phyloP scores from a whole-genome alignment of 2,329 filamentous ascomycete genomes.

The Pleurostoma richardsiae region DNA sequence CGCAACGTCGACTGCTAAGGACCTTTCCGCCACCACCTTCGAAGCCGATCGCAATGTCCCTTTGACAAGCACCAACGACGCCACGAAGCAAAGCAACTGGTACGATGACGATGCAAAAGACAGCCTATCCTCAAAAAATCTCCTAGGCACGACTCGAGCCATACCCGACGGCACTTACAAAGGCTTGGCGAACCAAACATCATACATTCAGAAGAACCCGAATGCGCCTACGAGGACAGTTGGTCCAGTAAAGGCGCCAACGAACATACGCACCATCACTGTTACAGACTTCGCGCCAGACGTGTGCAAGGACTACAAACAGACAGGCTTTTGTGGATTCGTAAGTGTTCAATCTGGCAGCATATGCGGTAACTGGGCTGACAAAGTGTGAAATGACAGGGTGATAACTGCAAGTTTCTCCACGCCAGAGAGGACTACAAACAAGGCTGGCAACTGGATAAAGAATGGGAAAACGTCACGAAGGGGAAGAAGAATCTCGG shows the following conservation, averaged over 20 bases:
- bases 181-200: conserved; percentile 65
- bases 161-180: conserved; percentile 66
- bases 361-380: too few relatives aligned
- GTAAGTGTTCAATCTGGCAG: too few relatives aligned
- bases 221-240: conserved; percentile 65
- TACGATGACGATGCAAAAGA: conserved; percentile 67
- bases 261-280: conserved; percentile 87
- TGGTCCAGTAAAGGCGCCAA: conserved; percentile 81
- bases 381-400: too few relatives aligned
- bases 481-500: conserved; percentile 61
- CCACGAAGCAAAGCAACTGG: conserved; percentile 87
- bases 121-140: conserved; percentile 41
- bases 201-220: conserved; percentile 77
- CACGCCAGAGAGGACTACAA: conserved; percentile 77
- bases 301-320: conserved; percentile 75
- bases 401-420: conserved; percentile 77
- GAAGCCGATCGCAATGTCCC: conserved; percentile 56
- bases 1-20: conserved; percentile 25
- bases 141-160: conserved; percentile 52
- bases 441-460: conserved; percentile 92
- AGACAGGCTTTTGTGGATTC: conserved; percentile 55
- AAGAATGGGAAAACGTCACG: conserved; percentile 83
- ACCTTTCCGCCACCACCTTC: conserved; percentile 48
- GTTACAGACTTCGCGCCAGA: conserved; percentile 88
- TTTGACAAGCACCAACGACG: conserved; percentile 71